Conservation (phyloP, 2,329 filamentous ascomycete genomes). For the Talaromyces marneffei region DNA sequence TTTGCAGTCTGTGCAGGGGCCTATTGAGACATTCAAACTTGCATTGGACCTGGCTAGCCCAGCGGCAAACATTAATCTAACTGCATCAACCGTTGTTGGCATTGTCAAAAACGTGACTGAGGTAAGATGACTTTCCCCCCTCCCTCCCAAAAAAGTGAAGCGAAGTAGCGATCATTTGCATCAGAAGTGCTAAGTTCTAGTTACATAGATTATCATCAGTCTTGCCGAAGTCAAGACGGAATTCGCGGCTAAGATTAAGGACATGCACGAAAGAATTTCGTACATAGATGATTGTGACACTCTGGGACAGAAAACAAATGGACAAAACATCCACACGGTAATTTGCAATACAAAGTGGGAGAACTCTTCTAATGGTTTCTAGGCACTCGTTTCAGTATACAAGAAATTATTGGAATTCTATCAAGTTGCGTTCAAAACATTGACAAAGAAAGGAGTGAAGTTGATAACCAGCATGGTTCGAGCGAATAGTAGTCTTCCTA, state of each 20-base stretch:
- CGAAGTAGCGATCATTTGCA: no score
- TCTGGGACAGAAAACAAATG: slow-evolving; percentile 22
- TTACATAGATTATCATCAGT: slow-evolving; percentile 24
- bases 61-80: slow-evolving; percentile 26
- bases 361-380: slow-evolving; percentile 11
- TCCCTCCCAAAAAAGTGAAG: no score
- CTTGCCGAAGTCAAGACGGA: slow-evolving; percentile 20
- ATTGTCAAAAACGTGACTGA: slow-evolving; percentile 23
- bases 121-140: slow-evolving; percentile 18
- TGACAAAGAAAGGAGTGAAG: slow-evolving; percentile 20
- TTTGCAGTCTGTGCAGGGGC: slow-evolving; percentile 15
- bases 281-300: slow-evolving; percentile 29
- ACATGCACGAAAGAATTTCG: slow-evolving; percentile 26
- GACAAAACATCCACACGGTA: slow-evolving; percentile 19
- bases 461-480: slow-evolving; percentile 21
- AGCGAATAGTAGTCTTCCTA: no score
- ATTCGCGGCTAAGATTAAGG: slow-evolving; percentile 18
- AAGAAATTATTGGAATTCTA: slow-evolving; percentile 26
- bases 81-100: slow-evolving; percentile 21
- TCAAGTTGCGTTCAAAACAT: slow-evolving; percentile 20
- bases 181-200: no score
- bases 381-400: slow-evolving; percentile 22
- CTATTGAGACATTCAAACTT: no score
- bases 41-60: slow-evolving; percentile 22
- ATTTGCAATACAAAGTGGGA: no score